Conservation (phyloP, 257 asterid genomes). For the Verbascum thapsus region DNA sequence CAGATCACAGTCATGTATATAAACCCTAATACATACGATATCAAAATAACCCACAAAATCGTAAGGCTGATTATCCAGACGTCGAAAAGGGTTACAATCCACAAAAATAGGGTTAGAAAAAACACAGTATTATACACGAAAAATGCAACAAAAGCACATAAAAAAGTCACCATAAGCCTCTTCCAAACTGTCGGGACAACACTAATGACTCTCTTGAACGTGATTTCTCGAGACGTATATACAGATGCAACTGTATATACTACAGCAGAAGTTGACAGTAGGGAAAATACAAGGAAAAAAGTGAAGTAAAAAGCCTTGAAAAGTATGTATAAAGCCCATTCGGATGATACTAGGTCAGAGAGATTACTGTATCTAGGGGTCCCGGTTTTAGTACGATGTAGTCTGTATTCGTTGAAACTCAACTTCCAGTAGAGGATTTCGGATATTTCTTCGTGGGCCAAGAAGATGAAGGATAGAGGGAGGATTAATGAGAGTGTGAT, state of each 20-base stretch:
- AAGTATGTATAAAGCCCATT: constrained; percentile 33
- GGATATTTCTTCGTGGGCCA: constrained; percentile 49
- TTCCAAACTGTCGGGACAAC: constrained; percentile 73
- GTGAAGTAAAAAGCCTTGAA: constrained; percentile 42
- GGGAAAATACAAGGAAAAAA: constrained; percentile 51
- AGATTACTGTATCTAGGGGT: constrained; percentile 27
- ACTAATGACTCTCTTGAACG: constrained; percentile 49
- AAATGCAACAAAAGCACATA: constrained; percentile 40
- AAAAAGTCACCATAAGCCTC: constrained; percentile 54
- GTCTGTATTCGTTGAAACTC: constrained; percentile 25
- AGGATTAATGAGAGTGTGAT: constrained; percentile 60
- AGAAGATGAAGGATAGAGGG: constrained; percentile 60
- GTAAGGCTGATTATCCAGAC: not conserved
- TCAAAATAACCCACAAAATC: constrained; percentile 25
- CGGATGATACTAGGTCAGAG: constrained; percentile 40
- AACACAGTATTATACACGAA: constrained; percentile 41
- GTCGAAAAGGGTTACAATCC: not conserved
- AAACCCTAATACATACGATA: constrained; percentile 37
- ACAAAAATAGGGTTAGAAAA: not conserved
- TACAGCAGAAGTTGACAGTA: constrained; percentile 64
- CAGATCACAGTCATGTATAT: constrained; percentile 54
- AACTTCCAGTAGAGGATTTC: constrained; percentile 36
- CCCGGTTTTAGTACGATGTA: constrained; percentile 20
- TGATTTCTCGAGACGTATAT: constrained; percentile 46
- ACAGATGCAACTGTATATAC: constrained; percentile 59